phyloP scores from a whole-genome alignment of 2,329 filamentous ascomycete species.

The Chaetomiaceae sp. region DNA sequence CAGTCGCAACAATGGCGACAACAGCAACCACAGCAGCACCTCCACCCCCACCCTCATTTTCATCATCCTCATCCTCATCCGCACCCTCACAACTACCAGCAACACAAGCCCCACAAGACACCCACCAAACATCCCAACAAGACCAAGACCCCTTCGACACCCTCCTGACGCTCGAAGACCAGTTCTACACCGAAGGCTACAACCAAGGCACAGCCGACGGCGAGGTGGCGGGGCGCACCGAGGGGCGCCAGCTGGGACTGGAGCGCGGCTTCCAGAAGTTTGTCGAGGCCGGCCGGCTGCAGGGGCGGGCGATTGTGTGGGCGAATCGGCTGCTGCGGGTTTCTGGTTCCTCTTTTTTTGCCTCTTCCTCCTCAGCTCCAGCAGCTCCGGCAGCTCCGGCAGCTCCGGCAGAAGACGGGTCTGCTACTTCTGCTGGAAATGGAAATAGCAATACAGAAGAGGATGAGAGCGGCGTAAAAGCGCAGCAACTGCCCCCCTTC shows the following conservation, averaged over 20 bases:
- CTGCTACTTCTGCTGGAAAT: not conserved
- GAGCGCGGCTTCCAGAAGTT: constrained; percentile 95
- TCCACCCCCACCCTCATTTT: not conserved
- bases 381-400: too few relatives aligned
- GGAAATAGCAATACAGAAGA: not conserved
- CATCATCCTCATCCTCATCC: constrained; percentile 2
- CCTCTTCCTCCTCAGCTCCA: too few relatives aligned
- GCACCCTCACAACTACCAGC: not conserved
- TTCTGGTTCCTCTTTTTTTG: too few relatives aligned
- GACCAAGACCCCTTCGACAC: constrained; percentile 48
- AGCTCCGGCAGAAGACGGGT: too few relatives aligned
- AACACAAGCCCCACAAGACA: constrained; percentile 8
- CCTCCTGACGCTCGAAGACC: constrained; percentile 56
- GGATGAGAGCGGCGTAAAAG: not conserved
- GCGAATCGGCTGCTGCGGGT: constrained; percentile 66
- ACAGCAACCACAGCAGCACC: too few relatives aligned
- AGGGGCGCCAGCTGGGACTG: constrained; percentile 86
- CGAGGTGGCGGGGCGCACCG: constrained; percentile 68
- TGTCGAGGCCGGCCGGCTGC: constrained; percentile 68
- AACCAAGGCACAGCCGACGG: constrained; percentile 71
- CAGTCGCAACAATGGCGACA: too few relatives aligned
- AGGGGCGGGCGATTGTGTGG: constrained; percentile 81
- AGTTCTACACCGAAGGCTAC: constrained; percentile 81
- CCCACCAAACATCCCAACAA: too few relatives aligned
- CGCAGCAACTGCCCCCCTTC: constrained; percentile 37